A percentile compares a stretch with the other conserved stretches of the same genome.
Evolutionary conservation across 75 land plant species (phyloP).

Genomic region (Cupressus sempervirens): DNA sequence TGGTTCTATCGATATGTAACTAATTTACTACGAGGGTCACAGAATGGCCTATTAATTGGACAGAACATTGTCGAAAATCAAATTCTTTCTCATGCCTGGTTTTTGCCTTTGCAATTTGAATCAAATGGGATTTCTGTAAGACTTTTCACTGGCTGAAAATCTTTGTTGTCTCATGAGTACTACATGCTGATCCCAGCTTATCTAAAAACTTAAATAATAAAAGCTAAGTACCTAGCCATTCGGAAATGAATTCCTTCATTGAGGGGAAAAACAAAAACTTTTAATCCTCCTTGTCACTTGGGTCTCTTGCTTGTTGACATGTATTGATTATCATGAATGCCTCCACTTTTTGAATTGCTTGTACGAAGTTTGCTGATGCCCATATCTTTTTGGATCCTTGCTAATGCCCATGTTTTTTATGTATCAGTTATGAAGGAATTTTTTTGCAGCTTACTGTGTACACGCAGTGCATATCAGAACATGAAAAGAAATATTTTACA

Average conservation of each 20-base stretch:
- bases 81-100: neutral
- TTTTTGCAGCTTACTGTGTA: neutral
- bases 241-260: neutral
- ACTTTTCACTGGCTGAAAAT: neutral
- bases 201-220: conserved; percentile 1
- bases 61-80: neutral
- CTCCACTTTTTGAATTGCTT: conserved; percentile 2
- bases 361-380: neutral
- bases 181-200: neutral
- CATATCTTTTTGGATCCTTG: too few relatives aligned
- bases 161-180: neutral
- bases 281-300: neutral
- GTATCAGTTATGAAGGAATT: neutral
- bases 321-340: neutral
- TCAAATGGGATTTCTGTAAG: neutral
- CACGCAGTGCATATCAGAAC: neutral
- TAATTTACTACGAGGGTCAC: neutral
- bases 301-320: neutral
- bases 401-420: neutral
- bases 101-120: neutral
- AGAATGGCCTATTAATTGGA: neutral
- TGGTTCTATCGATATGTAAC: neutral
- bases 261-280: neutral
- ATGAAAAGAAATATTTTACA: neutral
- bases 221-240: neutral